Percentiles rank a stretch among this genome's conserved stretches.
phyloP scores from a whole-genome alignment of 2,329 filamentous ascomycete genomes.

The Claviceps humidiphila region DNA sequence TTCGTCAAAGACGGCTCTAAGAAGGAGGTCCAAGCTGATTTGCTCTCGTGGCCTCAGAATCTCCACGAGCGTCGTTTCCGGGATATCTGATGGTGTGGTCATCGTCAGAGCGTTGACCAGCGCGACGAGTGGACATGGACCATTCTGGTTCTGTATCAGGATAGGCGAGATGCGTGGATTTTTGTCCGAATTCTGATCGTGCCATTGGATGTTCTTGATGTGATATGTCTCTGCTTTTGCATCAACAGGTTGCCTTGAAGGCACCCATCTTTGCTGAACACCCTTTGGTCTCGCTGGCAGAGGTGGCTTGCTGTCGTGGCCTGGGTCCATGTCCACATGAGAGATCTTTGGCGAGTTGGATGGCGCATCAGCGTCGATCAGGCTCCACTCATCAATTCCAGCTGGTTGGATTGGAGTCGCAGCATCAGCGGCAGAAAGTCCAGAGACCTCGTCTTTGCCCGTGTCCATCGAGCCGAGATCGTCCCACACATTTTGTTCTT shows the following conservation, averaged over 20 bases:
- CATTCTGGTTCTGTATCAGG: conserved; percentile 84
- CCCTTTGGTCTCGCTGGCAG: conserved; percentile 24
- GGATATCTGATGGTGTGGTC: conserved; percentile 53
- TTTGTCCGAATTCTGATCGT: conserved; percentile 46
- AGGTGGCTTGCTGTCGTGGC: conserved; percentile 16
- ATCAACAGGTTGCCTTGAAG: conserved; percentile 29
- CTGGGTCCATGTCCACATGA: conserved; percentile 4
- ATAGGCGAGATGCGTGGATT: conserved; percentile 70
- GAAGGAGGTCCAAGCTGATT: conserved; percentile 69
- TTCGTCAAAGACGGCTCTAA: conserved; percentile 88
- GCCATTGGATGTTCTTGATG: conserved; percentile 84
- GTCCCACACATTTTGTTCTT: conserved; percentile 36
- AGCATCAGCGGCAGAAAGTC: conserved; percentile 5
- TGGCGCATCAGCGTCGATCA: conserved; percentile 31
- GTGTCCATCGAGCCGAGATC: conserved; percentile 28
- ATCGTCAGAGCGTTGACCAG: conserved; percentile 85
- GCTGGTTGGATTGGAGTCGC: conserved; percentile 7
- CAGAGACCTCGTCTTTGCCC: conserved; percentile 25
- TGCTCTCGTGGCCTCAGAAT: conserved; percentile 71
- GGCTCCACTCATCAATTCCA: conserved; percentile 34
- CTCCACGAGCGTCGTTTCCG: conserved; percentile 60
- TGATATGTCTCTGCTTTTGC: conserved; percentile 66
- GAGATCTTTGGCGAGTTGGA: conserved; percentile 8
- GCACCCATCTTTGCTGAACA: conserved; percentile 20
- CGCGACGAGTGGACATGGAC: conserved; percentile 83